Evolutionary conservation across 352 stramenopile genomes (phyloP).

Genomic region (Nothophytophthora sp.): DNA sequence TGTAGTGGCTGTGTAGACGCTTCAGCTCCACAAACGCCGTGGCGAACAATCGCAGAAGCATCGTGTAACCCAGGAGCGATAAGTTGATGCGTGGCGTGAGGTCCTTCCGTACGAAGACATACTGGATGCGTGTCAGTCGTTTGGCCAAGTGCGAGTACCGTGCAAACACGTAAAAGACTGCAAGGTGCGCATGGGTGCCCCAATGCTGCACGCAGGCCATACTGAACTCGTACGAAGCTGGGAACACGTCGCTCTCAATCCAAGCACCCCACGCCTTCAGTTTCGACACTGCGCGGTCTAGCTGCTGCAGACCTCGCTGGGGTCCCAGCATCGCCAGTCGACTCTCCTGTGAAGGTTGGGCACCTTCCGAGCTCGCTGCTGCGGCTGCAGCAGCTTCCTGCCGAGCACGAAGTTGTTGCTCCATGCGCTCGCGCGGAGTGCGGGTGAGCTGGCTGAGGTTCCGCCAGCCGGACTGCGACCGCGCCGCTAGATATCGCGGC

Average conservation of each 20-base stretch:
- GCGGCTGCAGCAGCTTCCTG: slow-evolving; percentile 25
- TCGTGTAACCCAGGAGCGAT: slow-evolving; percentile 80
- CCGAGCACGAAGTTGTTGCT: slow-evolving; percentile 66
- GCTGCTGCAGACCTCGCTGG: slow-evolving; percentile 22
- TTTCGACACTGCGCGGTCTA: slow-evolving; percentile 50
- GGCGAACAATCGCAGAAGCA: slow-evolving; percentile 62
- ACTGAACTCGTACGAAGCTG: slow-evolving; percentile 61
- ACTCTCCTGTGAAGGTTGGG: background rate
- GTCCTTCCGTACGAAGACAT: slow-evolving; percentile 78
- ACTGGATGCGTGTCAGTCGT: slow-evolving; percentile 66
- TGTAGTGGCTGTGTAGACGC: slow-evolving; percentile 44
- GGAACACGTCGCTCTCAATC: slow-evolving; percentile 51
- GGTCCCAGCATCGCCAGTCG: slow-evolving; percentile 9
- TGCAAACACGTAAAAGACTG: slow-evolving; percentile 78
- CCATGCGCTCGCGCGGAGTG: slow-evolving; percentile 77
- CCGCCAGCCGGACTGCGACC: slow-evolving; percentile 73
- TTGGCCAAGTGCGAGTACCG: slow-evolving; percentile 73
- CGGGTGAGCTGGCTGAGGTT: slow-evolving; percentile 63
- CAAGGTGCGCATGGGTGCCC: slow-evolving; percentile 58
- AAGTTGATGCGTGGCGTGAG: slow-evolving; percentile 58
- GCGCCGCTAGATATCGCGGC: slow-evolving; percentile 55
- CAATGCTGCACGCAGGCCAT: slow-evolving; percentile 49
- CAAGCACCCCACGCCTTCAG: slow-evolving; percentile 35
- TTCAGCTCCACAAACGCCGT: slow-evolving; percentile 58
- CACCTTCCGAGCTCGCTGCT: slow-evolving; percentile 3